phyloP scores from a whole-genome alignment of 2,329 filamentous ascomycete species.

The Neocucurbitaria cava region DNA sequence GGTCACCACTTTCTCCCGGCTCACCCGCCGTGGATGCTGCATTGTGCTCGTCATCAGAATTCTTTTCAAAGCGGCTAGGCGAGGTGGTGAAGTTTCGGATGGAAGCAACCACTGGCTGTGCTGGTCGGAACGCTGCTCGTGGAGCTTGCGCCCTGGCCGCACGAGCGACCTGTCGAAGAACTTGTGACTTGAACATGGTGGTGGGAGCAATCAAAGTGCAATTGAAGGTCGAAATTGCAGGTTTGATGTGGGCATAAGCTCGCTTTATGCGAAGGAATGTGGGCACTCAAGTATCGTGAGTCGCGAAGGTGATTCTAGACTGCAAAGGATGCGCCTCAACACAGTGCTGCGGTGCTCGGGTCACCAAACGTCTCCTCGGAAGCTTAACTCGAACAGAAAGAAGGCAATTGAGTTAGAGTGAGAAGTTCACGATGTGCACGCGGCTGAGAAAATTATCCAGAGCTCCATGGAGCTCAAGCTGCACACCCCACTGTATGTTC shows the following conservation, averaged over 20 bases:
- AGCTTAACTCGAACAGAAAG: not conserved
- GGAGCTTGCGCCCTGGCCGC: conserved; percentile 35
- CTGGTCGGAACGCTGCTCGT: conserved; percentile 29
- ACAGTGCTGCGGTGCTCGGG: conserved; percentile 12
- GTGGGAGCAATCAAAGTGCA: conserved; percentile 5
- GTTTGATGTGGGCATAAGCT: not conserved
- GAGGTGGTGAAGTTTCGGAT: conserved; percentile 39
- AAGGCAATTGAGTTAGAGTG: conserved; percentile 6
- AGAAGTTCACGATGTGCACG: conserved; percentile 14
- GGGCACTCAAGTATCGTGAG: conserved; percentile 20
- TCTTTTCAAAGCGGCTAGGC: conserved; percentile 37
- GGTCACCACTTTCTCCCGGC: conserved; percentile 52
- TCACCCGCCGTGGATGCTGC: conserved; percentile 46
- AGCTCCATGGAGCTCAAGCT: conserved; percentile 22
- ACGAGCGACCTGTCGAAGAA: conserved; percentile 40
- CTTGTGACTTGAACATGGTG: conserved; percentile 45
- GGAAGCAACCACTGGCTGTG: conserved; percentile 24
- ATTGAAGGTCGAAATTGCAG: conserved; percentile 2
- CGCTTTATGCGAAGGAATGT: conserved; percentile 12
- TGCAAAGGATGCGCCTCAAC: conserved; percentile 2
- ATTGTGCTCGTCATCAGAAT: conserved; percentile 33
- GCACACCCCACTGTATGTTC: conserved; percentile 22
- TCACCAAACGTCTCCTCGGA: conserved; percentile 13
- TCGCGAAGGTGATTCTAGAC: conserved; percentile 8
- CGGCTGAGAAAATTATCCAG: conserved; percentile 10